phyloP scores from a whole-genome alignment of 306 rosid species.

The Sphenostylis stenocarpa region DNA sequence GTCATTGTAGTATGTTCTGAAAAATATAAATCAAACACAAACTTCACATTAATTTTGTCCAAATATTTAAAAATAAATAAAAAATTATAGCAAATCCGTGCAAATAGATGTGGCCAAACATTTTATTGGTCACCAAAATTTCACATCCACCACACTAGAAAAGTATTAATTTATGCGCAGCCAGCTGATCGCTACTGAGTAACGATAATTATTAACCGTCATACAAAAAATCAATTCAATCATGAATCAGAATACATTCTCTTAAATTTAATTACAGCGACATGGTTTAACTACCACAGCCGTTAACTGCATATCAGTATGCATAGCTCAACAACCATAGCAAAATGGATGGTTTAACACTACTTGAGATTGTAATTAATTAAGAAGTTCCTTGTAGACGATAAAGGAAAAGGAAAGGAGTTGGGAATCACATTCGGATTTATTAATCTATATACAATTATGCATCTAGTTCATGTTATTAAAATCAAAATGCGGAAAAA shows the following conservation, averaged over 20 bases:
- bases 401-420: neutral
- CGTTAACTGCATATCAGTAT: neutral
- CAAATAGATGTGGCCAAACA: neutral
- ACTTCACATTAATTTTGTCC: constrained; percentile 30
- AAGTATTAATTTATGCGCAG: neutral
- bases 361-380: neutral
- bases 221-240: neutral
- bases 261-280: neutral
- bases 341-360: neutral
- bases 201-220: constrained; percentile 5
- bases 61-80: neutral
- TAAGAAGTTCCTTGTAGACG: neutral
- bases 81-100: neutral
- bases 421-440: constrained; percentile 3
- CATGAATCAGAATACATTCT: constrained; percentile 22
- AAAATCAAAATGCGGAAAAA: neutral
- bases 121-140: neutral
- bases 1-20: neutral
- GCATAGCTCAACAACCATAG: neutral
- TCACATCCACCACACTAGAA: constrained; percentile 16
- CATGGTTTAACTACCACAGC: neutral
- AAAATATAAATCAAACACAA: constrained; percentile 19
- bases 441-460: neutral
- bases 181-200: neutral
- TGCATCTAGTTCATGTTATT: constrained; percentile 6